These are phyloP conservation scores for Chalciporus piperatus DNA, from an alignment of 768 basidiomycete species.

Conservation along the genomic window DNA sequence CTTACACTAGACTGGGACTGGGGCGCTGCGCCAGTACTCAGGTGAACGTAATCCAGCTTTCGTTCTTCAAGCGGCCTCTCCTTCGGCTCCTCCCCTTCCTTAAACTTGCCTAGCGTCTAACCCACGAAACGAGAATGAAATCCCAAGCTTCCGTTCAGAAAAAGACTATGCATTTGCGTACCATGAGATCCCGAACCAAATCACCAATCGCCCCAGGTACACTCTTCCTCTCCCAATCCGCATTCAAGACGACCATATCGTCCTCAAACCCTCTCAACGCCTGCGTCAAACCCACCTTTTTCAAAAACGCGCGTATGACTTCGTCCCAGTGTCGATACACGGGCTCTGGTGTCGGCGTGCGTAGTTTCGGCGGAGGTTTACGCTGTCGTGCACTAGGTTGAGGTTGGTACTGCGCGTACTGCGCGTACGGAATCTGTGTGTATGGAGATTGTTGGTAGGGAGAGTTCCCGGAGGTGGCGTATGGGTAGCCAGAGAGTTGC, in stretches of 20 bases:
- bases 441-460: slow-evolving; percentile 35
- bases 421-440: slow-evolving; percentile 32
- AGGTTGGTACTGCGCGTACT: slow-evolving; percentile 33
- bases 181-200: slow-evolving; percentile 50
- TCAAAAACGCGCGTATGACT: slow-evolving; percentile 52
- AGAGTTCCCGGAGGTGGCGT: slow-evolving; percentile 27
- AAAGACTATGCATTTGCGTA: slow-evolving; percentile 29
- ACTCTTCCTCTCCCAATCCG: slow-evolving; percentile 58
- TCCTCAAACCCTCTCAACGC: slow-evolving; percentile 60
- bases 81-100: slow-evolving; percentile 23
- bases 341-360: slow-evolving; percentile 40
- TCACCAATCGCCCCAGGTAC: slow-evolving; percentile 55
- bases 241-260: slow-evolving; percentile 71
- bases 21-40: slow-evolving; percentile 44
- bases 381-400: slow-evolving; percentile 28
- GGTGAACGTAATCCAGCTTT: slow-evolving; percentile 60
- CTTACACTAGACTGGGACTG: slow-evolving; percentile 60
- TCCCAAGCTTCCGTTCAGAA: neutral
- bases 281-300: slow-evolving; percentile 53
- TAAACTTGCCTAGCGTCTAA: slow-evolving; percentile 31
- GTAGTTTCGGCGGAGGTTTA: slow-evolving; percentile 25
- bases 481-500: slow-evolving; percentile 33
- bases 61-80: slow-evolving; percentile 56
- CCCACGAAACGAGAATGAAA: neutral
- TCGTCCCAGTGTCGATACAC: slow-evolving; percentile 61